phyloP scores from a whole-genome alignment of 345 rosid species.

The Lepidium didymum region DNA sequence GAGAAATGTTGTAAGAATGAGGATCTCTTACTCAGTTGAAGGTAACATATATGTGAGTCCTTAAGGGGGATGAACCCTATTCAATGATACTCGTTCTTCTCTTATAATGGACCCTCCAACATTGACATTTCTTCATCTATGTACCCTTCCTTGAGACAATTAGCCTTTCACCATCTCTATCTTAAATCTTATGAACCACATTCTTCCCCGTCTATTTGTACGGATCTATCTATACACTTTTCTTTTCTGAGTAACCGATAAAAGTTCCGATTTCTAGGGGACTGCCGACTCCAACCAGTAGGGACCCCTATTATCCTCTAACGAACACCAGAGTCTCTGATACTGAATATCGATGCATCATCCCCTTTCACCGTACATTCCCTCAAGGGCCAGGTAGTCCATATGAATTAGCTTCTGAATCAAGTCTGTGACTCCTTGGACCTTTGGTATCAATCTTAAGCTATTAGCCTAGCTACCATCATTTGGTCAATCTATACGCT shows the following conservation, averaged over 20 bases:
- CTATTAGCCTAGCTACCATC: too few species aligned
- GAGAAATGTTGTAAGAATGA: constrained; percentile 23
- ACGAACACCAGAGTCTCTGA: too few species aligned
- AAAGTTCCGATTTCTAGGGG: too few species aligned
- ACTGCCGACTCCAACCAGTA: too few species aligned
- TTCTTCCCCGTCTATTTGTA: constrained; percentile 9
- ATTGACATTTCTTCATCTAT: constrained; percentile 26
- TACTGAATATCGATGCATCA: too few species aligned
- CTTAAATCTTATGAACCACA: constrained; percentile 22
- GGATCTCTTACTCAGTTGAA: constrained; percentile 20
- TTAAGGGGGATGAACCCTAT: constrained; percentile 28
- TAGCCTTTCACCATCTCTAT: constrained; percentile 16
- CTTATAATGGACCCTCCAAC: constrained; percentile 23
- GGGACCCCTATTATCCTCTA: too few species aligned
- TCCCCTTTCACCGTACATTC: too few species aligned
- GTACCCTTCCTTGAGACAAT: constrained; percentile 23
- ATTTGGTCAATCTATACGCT: not conserved
- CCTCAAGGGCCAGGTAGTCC: too few species aligned
- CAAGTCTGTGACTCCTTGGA: too few species aligned
- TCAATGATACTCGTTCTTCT: constrained; percentile 16
- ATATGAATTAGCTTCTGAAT: too few species aligned
- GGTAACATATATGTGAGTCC: constrained; percentile 14
- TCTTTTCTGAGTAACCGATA: too few species aligned
- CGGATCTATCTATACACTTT: not conserved
- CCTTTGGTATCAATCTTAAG: too few species aligned